These are phyloP conservation scores for Luzula sylvatica DNA, from an alignment of 176 grass and related monocot genomes.

Conservation along the genomic window DNA sequence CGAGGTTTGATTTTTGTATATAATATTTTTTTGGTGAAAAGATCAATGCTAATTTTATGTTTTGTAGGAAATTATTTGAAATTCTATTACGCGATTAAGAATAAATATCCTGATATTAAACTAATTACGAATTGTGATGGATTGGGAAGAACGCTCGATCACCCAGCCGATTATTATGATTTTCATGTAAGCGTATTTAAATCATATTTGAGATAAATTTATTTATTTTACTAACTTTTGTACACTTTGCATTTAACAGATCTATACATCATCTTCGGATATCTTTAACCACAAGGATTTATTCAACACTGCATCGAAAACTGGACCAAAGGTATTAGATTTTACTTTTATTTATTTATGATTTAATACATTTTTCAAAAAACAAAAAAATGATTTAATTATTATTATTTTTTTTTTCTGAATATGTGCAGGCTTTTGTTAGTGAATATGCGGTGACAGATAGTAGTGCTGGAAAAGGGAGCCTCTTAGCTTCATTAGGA, in stretches of 20 bases:
- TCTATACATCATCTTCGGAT: constrained; percentile 60
- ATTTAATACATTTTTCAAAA: too few relatives aligned
- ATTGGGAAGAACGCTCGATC: constrained; percentile 55
- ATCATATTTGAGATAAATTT: not conserved
- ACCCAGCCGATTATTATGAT: constrained; percentile 83
- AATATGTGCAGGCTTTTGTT: constrained; percentile 56
- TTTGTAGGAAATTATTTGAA: constrained; percentile 62
- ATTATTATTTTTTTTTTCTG: not conserved
- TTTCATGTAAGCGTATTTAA: constrained; percentile 54
- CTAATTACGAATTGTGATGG: constrained; percentile 88
- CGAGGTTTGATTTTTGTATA: not conserved
- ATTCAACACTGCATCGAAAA: constrained; percentile 53
- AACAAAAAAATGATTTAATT: too few relatives aligned
- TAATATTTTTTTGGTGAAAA: not conserved
- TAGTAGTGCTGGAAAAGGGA: constrained; percentile 58
- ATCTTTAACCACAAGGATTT: constrained; percentile 56
- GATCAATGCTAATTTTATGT: not conserved
- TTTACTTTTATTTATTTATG: not conserved
- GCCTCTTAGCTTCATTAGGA: constrained; percentile 62
- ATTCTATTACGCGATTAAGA: constrained; percentile 66
- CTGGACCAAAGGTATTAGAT: constrained; percentile 57
- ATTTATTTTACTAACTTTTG: constrained; percentile 7
- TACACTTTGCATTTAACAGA: constrained; percentile 27
- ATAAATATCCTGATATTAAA: constrained; percentile 78
- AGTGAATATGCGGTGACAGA: constrained; percentile 78